A percentile compares a stretch with the other conserved stretches of the same genome.
Conservation (phyloP, 73 alveolate species). For the Tetrahymena borealis region DNA sequence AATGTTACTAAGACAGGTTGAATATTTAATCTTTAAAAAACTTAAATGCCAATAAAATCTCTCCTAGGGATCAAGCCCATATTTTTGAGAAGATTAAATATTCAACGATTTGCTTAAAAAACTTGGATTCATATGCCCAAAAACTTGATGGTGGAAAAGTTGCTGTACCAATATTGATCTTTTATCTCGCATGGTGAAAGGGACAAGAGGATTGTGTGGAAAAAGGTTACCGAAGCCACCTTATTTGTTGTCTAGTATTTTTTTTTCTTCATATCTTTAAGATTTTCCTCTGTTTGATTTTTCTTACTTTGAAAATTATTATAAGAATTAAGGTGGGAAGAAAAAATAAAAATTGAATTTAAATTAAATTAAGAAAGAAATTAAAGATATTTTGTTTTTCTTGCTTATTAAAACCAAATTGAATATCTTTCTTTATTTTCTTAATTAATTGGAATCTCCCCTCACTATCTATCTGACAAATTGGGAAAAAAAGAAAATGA, state of each 20-base stretch:
- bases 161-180: not conserved
- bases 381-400: too few relatives aligned
- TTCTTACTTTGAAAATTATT: not conserved
- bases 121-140: not conserved
- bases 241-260: not conserved
- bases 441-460: too few relatives aligned
- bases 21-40: not conserved
- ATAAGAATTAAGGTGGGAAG: not conserved
- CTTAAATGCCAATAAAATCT: conserved; percentile 1
- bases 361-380: not conserved
- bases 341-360: not conserved
- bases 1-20: not conserved
- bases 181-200: not conserved
- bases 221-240: conserved; percentile 5
- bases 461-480: too few relatives aligned
- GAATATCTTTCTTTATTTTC: too few relatives aligned
- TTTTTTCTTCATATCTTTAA: not conserved
- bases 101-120: not conserved
- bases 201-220: not conserved
- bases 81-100: not conserved
- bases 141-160: not conserved
- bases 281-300: not conserved
- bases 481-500: too few relatives aligned
- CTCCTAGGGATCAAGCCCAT: conserved; percentile 5
- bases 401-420: too few relatives aligned